Evolutionary conservation across 345 rosid species (phyloP).

Genomic region (Garcia nutans): DNA sequence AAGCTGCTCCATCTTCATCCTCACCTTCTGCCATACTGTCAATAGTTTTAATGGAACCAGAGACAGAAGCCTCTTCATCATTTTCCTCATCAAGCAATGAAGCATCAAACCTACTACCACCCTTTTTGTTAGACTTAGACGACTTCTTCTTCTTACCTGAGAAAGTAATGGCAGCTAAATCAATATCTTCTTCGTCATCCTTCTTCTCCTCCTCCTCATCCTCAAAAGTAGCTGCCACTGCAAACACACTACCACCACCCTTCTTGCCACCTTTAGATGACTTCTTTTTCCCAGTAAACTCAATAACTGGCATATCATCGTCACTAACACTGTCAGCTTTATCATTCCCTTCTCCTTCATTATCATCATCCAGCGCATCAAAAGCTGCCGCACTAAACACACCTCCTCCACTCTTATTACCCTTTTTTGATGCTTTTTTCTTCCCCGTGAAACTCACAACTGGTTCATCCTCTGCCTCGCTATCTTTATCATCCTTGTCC

Average conservation of each 20-base stretch:
- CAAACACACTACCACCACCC: slow-evolving; percentile 23
- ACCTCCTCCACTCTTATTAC: slow-evolving; percentile 36
- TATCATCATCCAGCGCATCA: slow-evolving; percentile 46
- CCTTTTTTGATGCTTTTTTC: slow-evolving; percentile 49
- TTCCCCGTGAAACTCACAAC: slow-evolving; percentile 42
- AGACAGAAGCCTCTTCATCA: slow-evolving; percentile 37
- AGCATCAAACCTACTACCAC: slow-evolving; percentile 47
- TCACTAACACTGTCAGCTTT: slow-evolving; percentile 34
- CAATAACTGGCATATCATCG: slow-evolving; percentile 38
- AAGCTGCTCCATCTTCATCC: slow-evolving; percentile 36
- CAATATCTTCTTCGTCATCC: slow-evolving; percentile 36
- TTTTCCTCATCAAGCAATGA: slow-evolving; percentile 55
- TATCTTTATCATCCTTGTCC: slow-evolving; percentile 28
- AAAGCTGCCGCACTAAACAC: slow-evolving; percentile 47
- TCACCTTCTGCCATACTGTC: slow-evolving; percentile 27
- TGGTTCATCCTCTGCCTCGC: slow-evolving; percentile 41
- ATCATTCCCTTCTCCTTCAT: slow-evolving; percentile 38
- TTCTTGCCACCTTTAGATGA: slow-evolving; percentile 45
- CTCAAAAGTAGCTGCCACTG: slow-evolving; percentile 27
- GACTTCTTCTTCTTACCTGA: slow-evolving; percentile 81
- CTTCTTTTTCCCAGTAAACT: slow-evolving; percentile 51
- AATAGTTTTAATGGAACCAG: slow-evolving; percentile 26
- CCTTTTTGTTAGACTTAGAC: slow-evolving; percentile 62
- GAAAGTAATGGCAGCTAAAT: slow-evolving; percentile 40
- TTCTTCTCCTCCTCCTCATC: slow-evolving; percentile 35